Evolutionary conservation across 2,329 filamentous ascomycete genomes (phyloP).

Genomic region (Aspergillus sp.): DNA sequence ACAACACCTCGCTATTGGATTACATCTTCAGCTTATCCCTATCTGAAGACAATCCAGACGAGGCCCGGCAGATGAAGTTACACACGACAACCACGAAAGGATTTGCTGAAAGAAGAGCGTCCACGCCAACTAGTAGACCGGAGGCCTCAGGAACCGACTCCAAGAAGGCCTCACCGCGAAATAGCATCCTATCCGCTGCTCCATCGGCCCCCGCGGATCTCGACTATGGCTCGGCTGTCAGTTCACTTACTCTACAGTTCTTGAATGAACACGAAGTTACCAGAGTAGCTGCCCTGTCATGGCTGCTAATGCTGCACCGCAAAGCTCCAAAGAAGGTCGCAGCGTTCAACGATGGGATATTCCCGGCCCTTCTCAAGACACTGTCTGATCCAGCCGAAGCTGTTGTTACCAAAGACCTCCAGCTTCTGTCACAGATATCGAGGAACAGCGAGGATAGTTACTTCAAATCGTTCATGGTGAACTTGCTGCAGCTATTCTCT

Average conservation of each 20-base stretch:
- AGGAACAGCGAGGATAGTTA: conserved; percentile 96
- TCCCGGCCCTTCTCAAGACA: conserved; percentile 93
- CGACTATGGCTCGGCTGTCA: conserved; percentile 95
- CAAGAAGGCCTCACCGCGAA: conserved; percentile 46
- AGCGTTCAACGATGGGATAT: conserved; percentile 95
- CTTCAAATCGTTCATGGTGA: conserved; percentile 98
- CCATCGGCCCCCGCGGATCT: conserved; percentile 64
- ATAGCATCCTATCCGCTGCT: conserved; percentile 49
- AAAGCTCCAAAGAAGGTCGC: conserved; percentile 93
- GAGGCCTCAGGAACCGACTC: conserved; percentile 35
- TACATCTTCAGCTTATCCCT: conserved; percentile 91
- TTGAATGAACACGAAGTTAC: conserved; percentile 97
- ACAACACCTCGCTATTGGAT: conserved; percentile 89
- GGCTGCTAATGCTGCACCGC: conserved; percentile 96
- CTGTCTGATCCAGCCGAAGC: conserved; percentile 93
- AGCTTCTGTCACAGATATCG: conserved; percentile 93
- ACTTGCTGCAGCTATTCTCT: conserved; percentile 90
- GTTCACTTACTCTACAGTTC: conserved; percentile 88
- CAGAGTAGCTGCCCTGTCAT: conserved; percentile 87
- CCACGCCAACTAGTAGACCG: conserved; percentile 40
- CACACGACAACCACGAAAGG: conserved; percentile 47
- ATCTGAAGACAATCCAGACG: conserved; percentile 67
- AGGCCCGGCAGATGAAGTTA: conserved; percentile 45
- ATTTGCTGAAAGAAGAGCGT: conserved; percentile 46
- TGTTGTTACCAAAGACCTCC: conserved; percentile 91